Evolutionary conservation across 108 stramenopile genomes (phyloP).

Genomic region (Conticribra guillardii): DNA sequence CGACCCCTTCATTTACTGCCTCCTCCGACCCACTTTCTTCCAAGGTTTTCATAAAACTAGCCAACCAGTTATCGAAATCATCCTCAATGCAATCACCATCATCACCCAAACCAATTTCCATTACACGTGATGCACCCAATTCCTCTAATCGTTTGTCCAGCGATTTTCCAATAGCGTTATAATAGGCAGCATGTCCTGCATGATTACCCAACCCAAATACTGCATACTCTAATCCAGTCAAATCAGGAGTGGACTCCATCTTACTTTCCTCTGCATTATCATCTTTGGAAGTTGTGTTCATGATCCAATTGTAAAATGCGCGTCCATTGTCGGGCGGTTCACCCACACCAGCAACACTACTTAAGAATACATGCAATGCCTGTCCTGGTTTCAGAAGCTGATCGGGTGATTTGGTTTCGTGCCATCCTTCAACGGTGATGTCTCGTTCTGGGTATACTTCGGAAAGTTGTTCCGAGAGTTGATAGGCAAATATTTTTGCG

Average conservation of each 20-base stretch:
- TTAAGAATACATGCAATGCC: slow-evolving; percentile 30
- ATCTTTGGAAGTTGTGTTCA: slow-evolving; percentile 6
- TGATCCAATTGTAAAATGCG: slow-evolving; percentile 69
- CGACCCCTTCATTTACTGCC: slow-evolving; percentile 14
- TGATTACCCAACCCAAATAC: slow-evolving; percentile 93
- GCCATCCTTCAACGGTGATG: slow-evolving; percentile 43
- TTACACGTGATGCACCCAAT: slow-evolving; percentile 69
- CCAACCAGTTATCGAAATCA: slow-evolving; percentile 93
- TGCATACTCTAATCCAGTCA: slow-evolving; percentile 54
- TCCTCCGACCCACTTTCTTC: not conserved
- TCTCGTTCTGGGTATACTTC: slow-evolving; percentile 37
- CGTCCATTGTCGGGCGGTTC: slow-evolving; percentile 66
- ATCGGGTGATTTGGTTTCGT: slow-evolving; percentile 63
- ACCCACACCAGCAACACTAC: slow-evolving; percentile 25
- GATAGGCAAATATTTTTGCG: slow-evolving; percentile 89
- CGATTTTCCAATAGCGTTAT: slow-evolving; percentile 83
- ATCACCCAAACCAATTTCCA: slow-evolving; percentile 86
- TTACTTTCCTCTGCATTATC: not conserved
- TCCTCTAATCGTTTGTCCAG: slow-evolving; percentile 72
- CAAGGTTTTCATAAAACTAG: slow-evolving; percentile 52
- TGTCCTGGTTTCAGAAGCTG: slow-evolving; percentile 47
- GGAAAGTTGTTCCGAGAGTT: slow-evolving; percentile 65
- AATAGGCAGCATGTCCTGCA: slow-evolving; percentile 86
- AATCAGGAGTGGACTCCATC: slow-evolving; percentile 3
- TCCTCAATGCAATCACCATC: slow-evolving; percentile 92